Evolutionary conservation across 192 early-diverging fungal genomes (phyloP).

Genomic region (Piromyces sp.): DNA sequence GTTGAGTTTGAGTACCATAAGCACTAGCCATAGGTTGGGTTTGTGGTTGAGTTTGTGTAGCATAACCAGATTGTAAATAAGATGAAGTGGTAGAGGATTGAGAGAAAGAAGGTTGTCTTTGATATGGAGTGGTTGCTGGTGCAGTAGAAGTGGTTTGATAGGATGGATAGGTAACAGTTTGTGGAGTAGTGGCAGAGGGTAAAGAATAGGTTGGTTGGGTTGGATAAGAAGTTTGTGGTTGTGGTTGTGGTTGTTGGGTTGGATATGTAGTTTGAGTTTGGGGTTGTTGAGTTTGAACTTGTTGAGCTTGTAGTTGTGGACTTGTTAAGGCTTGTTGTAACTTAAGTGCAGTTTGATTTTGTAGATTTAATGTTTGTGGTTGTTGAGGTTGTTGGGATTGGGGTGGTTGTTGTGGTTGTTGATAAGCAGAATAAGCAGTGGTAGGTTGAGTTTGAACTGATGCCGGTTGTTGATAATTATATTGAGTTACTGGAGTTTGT

Average conservation of each 20-base stretch:
- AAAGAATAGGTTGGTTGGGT: not conserved
- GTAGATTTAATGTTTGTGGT: not conserved
- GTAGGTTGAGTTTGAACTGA: not conserved
- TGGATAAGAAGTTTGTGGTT: not conserved
- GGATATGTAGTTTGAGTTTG: not conserved
- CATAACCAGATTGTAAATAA: not conserved
- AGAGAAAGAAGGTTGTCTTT: slow-evolving; percentile 1
- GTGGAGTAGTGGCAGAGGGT: not conserved
- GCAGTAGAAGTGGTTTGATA: slow-evolving; percentile 4
- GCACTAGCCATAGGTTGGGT: too few relatives aligned
- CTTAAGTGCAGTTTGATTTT: not conserved
- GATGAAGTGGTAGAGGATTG: not conserved
- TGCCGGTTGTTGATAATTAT: slow-evolving; percentile 7
- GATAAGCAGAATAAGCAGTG: not conserved
- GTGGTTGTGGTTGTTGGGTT: not conserved
- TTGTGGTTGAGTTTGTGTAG: not conserved
- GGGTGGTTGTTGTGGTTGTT: slow-evolving; percentile 5
- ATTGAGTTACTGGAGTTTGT: slow-evolving; percentile 2
- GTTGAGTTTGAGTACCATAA: not conserved
- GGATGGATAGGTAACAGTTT: not conserved
- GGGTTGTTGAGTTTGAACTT: not conserved
- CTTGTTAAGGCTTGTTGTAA: not conserved
- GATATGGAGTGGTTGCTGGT: slow-evolving; percentile 7
- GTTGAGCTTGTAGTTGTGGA: not conserved
- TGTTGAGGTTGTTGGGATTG: slow-evolving; percentile 7